Conservation (phyloP, 192 early-diverging fungal species). For the Coemansia sp. region DNA sequence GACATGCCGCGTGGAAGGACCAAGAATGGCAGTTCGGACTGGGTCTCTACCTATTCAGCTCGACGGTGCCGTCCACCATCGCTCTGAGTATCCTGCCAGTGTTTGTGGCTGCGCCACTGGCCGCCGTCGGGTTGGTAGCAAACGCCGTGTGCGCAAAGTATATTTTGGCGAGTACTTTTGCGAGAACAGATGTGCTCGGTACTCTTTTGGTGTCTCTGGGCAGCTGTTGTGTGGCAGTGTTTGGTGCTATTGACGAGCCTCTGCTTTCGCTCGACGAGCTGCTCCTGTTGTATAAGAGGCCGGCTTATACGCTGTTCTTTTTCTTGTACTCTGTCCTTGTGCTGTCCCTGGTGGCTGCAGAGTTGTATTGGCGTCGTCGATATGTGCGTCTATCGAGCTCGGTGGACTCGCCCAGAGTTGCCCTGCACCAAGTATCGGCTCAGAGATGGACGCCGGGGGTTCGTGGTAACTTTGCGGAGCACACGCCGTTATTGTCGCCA, state of each 20-base stretch:
- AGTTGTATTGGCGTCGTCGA: slow-evolving; percentile 42
- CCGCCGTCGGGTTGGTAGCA: slow-evolving; percentile 70
- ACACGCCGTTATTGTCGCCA: not conserved
- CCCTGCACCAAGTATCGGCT: slow-evolving; percentile 3
- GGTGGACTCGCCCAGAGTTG: slow-evolving; percentile 7
- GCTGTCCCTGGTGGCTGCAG: slow-evolving; percentile 45
- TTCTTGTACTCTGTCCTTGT: slow-evolving; percentile 56
- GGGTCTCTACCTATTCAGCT: slow-evolving; percentile 64
- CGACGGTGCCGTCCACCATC: slow-evolving; percentile 67
- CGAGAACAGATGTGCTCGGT: slow-evolving; percentile 59
- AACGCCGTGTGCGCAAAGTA: slow-evolving; percentile 72
- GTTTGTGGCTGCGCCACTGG: slow-evolving; percentile 73
- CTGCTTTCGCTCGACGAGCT: slow-evolving; percentile 65
- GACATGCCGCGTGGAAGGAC: slow-evolving; percentile 34
- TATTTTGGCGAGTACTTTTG: slow-evolving; percentile 64
- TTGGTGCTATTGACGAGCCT: slow-evolving; percentile 76
- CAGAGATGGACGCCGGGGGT: not conserved
- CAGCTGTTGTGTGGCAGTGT: slow-evolving; percentile 63
- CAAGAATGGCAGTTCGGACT: slow-evolving; percentile 68
- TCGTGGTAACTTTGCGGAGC: not conserved
- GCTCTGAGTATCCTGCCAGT: slow-evolving; percentile 76
- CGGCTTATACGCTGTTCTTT: slow-evolving; percentile 68
- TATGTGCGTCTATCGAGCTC: not conserved
- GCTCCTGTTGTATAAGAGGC: slow-evolving; percentile 63
- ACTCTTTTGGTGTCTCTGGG: slow-evolving; percentile 67